Base-by-base conservation (phyloP, 352 stramenopile species). In the Pythium rhizo-oryzae region DNA sequence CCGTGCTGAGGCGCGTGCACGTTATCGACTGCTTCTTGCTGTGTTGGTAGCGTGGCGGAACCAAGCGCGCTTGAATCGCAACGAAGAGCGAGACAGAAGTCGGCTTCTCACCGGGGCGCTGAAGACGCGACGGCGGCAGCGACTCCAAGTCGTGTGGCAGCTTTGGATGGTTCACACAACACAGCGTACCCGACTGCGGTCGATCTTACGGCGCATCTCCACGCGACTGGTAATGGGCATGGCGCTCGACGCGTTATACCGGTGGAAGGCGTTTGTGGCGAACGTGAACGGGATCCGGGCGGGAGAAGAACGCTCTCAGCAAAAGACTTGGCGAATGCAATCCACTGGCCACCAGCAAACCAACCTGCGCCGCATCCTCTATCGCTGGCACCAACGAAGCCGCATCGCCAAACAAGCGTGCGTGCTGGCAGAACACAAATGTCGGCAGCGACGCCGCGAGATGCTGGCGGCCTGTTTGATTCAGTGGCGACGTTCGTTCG, bases 11-110 rank as follows among this genome's bases (percentile, higher is more conserved):
- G 15, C 12, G 8, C 58, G 13, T 33, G 44, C 44, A 19, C 9
- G 18, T 4, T 4, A 35, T 15, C 30, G 46, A 6, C n/a, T 47
- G 28, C 11, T 55, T 4, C 33, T 24, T 18, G 13, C 28, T 13
- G 49, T 52, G 8, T 65, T 19, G 47, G 49, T 37, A 1, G 59
- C 59, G 21, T 65, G 59, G 59, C 37, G 56, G 0, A 2, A n/a
- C 8, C 19, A 43, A 24, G 37, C 41, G 13, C 30, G 25, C 4
- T 46, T 35, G 28, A 30, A 23, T 13, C 5, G n/a, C 6, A 8
- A 33, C 28, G 19, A n/a, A 8, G 35, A 1, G 9, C 4, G 30
- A 47, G 0, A 8, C 6, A 8, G 19, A 8, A 57, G 19, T 13
- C 11, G 39, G 51, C 25, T 7, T 4, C 51, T 18, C 4, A 25